Conservation (phyloP, 2,329 filamentous ascomycete genomes). For the Stagonosporopsis chrysanthemi region DNA sequence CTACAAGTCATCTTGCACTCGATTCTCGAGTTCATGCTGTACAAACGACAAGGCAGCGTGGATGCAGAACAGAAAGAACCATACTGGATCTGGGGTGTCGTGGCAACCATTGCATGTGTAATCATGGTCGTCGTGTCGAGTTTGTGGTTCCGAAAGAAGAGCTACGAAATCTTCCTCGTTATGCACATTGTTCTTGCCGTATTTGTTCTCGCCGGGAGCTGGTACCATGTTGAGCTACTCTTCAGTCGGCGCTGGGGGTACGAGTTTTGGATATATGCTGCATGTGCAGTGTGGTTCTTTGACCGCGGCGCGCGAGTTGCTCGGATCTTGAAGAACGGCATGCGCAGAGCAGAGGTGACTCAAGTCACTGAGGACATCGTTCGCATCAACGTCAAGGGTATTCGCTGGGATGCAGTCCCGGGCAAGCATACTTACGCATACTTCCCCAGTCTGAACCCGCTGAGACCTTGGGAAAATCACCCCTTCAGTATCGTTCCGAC, state of each 20-base stretch:
- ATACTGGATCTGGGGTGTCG: conserved; percentile 52
- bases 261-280: conserved; percentile 57
- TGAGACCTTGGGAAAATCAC: conserved; percentile 60
- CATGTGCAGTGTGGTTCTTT: conserved; percentile 55
- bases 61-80: conserved; percentile 25
- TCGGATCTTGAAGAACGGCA: conserved; percentile 51
- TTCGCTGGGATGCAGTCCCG: conserved; percentile 46
- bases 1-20: conserved; percentile 35
- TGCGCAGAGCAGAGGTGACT: conserved; percentile 49
- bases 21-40: conserved; percentile 25
- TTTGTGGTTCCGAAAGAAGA: conserved; percentile 35
- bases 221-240: conserved; percentile 49
- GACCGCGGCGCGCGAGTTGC: conserved; percentile 55
- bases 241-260: conserved; percentile 46
- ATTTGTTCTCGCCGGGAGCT: conserved; percentile 44
- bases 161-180: conserved; percentile 49
- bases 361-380: conserved; percentile 41
- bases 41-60: conserved; percentile 26
- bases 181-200: conserved; percentile 43
- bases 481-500: conserved; percentile 57
- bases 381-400: conserved; percentile 53
- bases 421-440: conserved; percentile 55
- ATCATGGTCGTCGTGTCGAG: conserved; percentile 38
- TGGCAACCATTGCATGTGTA: conserved; percentile 42
- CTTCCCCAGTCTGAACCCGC: conserved; percentile 55